phyloP scores from a whole-genome alignment of 768 basidiomycete species.

The Hericium coralloides region DNA sequence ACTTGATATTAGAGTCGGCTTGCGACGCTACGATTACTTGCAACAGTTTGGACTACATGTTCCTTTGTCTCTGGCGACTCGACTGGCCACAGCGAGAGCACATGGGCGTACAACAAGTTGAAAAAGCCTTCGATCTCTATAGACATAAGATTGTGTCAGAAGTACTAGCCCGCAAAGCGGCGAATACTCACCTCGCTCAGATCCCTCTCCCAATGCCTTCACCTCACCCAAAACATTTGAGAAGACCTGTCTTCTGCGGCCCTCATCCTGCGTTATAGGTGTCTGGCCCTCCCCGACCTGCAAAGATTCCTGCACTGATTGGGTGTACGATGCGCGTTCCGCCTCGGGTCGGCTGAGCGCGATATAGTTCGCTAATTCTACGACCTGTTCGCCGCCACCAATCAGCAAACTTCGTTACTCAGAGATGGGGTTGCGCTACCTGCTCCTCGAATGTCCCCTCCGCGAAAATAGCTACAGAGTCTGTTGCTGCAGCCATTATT shows the following conservation, averaged over 20 bases:
- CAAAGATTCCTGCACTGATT: constrained; percentile 57
- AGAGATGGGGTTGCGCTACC: constrained; percentile 27
- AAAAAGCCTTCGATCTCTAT: constrained; percentile 83
- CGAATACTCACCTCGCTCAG: constrained; percentile 54
- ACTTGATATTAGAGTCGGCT: constrained; percentile 52
- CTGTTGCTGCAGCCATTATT: constrained; percentile 48
- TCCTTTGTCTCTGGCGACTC: constrained; percentile 48
- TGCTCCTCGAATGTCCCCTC: constrained; percentile 88
- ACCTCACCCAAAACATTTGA: constrained; percentile 51
- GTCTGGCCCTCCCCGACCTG: constrained; percentile 41
- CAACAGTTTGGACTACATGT: constrained; percentile 40
- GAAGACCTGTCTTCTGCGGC: constrained; percentile 46
- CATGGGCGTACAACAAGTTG: constrained; percentile 70
- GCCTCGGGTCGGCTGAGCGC: constrained; percentile 60
- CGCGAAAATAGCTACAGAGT: constrained; percentile 77
- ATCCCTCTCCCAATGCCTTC: constrained; percentile 65
- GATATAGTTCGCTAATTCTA: constrained; percentile 71
- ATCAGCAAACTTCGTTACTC: not conserved
- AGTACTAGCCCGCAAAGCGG: not conserved
- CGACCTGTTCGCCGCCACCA: constrained; percentile 36
- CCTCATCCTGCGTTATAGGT: constrained; percentile 45
- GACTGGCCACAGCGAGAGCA: constrained; percentile 49
- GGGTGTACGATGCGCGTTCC: constrained; percentile 50
- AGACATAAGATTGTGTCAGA: constrained; percentile 1
- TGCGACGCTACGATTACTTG: constrained; percentile 46